These are phyloP conservation scores for Zalaria obscura DNA, from an alignment of 2,329 filamentous ascomycete genomes.

Conservation along the genomic window DNA sequence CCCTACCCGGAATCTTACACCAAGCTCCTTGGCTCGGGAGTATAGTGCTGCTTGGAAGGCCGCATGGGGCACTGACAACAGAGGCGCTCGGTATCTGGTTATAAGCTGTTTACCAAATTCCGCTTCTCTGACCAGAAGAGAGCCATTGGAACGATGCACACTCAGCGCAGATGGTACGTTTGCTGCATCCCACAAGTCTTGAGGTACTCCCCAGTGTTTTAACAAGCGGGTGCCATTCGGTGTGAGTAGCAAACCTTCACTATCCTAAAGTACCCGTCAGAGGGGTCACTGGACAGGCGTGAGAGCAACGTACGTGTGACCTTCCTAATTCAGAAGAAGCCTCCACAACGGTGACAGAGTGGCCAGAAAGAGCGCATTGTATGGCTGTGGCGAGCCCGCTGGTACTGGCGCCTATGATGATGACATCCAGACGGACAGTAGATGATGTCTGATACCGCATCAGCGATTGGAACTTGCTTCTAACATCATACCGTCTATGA, in stretches of 20 bases:
- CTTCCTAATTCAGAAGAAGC: neutral
- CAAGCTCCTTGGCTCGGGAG: neutral
- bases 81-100: neutral
- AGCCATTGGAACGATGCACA: neutral
- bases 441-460: neutral
- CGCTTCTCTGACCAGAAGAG: neutral
- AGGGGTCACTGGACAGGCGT: neutral
- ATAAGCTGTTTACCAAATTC: neutral
- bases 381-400: neutral
- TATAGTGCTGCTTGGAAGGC: neutral
- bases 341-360: neutral
- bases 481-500: no score
- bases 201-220: neutral
- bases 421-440: neutral
- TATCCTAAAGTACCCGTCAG: neutral
- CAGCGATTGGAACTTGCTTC: neutral
- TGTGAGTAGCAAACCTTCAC: neutral
- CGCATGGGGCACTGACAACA: neutral
- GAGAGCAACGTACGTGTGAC: neutral
- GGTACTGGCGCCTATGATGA: neutral
- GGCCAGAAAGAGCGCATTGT: neutral
- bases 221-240: neutral
- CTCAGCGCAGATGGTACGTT: neutral
- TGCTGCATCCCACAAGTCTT: neutral
- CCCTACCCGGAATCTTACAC: neutral